Conservation (phyloP, 169 alveolate species). For the Theileria sp. region DNA sequence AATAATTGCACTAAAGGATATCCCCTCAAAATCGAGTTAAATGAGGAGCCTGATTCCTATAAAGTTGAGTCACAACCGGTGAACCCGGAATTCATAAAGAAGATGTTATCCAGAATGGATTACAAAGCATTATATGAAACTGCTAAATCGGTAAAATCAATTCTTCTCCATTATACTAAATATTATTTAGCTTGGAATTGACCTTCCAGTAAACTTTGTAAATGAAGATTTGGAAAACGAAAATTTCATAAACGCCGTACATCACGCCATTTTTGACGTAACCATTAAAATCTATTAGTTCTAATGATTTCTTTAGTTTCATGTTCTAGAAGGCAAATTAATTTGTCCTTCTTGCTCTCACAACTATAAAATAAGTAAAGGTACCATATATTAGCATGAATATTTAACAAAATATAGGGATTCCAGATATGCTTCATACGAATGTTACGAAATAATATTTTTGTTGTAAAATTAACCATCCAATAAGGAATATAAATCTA, state of each 20-base stretch:
- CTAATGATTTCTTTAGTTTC: slow-evolving; percentile 53
- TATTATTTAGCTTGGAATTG: slow-evolving; percentile 60
- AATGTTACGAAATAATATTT: slow-evolving; percentile 6
- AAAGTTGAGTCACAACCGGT: slow-evolving; percentile 69
- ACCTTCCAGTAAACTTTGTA: slow-evolving; percentile 56
- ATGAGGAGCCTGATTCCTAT: slow-evolving; percentile 53
- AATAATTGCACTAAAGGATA: slow-evolving; percentile 71
- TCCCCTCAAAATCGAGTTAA: slow-evolving; percentile 60
- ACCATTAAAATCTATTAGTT: neutral
- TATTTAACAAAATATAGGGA: slow-evolving; percentile 22
- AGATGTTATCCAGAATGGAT: slow-evolving; percentile 72
- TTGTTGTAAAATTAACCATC: neutral
- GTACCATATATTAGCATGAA: slow-evolving; percentile 33
- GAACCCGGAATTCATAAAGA: slow-evolving; percentile 71
- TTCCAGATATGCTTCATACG: slow-evolving; percentile 61
- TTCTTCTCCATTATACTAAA: neutral
- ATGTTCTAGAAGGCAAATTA: slow-evolving; percentile 71
- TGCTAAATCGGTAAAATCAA: slow-evolving; percentile 70
- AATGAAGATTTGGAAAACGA: slow-evolving; percentile 69
- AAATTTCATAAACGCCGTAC: slow-evolving; percentile 66
- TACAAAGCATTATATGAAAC: slow-evolving; percentile 67
- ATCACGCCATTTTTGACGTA: slow-evolving; percentile 72
- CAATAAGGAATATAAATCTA: slow-evolving; percentile 4
- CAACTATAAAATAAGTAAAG: slow-evolving; percentile 70
- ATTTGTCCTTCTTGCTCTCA: slow-evolving; percentile 70